These are phyloP conservation scores for Spizellomyces sp. DNA, from an alignment of 192 early-diverging fungal species.

Conservation along the genomic window DNA sequence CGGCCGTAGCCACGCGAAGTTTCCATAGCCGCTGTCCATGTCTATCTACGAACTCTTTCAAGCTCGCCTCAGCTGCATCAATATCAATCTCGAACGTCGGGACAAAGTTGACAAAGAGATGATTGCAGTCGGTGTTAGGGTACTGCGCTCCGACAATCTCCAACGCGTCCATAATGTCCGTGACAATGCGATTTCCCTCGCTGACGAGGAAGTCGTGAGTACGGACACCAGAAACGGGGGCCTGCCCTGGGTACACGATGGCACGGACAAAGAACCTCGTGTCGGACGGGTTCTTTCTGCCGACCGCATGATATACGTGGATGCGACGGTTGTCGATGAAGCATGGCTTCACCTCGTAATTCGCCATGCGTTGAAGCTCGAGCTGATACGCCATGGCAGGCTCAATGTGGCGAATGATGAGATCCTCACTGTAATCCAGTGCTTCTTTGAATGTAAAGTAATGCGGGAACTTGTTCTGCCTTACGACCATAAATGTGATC, in stretches of 20 bases:
- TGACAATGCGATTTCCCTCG: constrained; percentile 91
- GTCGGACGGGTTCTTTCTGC: constrained; percentile 93
- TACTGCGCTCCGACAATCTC: constrained; percentile 90
- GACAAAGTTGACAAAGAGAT: constrained; percentile 98
- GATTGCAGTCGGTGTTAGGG: constrained; percentile 98
- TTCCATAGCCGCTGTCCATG: constrained; percentile 95
- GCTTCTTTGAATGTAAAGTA: constrained; percentile 97
- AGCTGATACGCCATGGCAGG: constrained; percentile 97
- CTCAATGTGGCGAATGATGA: constrained; percentile 96
- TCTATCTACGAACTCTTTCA: constrained; percentile 88
- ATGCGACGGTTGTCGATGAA: constrained; percentile 93
- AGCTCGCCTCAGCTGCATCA: constrained; percentile 77
- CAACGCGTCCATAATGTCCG: constrained; percentile 91
- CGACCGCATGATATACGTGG: constrained; percentile 94
- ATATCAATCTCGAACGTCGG: constrained; percentile 91
- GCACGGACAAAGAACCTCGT: constrained; percentile 97
- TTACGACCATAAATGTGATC: constrained; percentile 86
- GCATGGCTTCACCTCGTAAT: constrained; percentile 96
- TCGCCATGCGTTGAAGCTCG: constrained; percentile 86
- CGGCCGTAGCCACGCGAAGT: constrained; percentile 91
- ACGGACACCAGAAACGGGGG: constrained; percentile 66
- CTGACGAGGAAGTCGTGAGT: constrained; percentile 95
- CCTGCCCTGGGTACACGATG: constrained; percentile 87
- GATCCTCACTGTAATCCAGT: constrained; percentile 82
- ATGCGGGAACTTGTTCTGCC: constrained; percentile 79